Evolutionary conservation across 306 rosid species (phyloP).

Genomic region (Begonia loranthoides): DNA sequence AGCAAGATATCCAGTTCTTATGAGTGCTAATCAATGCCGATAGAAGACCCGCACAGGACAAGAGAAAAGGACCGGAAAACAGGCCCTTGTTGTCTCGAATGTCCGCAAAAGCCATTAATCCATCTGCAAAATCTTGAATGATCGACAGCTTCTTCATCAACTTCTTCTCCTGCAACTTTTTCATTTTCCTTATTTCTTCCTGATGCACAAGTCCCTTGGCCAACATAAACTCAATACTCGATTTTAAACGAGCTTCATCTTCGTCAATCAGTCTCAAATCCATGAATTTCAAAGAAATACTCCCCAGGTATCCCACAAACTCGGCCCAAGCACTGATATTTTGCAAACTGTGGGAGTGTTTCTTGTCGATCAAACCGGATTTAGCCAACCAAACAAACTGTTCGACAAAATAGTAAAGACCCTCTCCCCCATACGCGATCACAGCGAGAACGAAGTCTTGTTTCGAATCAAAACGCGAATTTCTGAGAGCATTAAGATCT

Average conservation of each 20-base stretch:
- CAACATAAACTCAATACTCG: conserved; percentile 31
- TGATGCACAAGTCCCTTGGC: conserved; percentile 15
- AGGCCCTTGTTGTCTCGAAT: conserved; percentile 48
- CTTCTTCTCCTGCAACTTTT: conserved; percentile 44
- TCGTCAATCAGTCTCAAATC: conserved; percentile 32
- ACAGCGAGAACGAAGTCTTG: conserved; percentile 18
- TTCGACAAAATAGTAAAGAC: conserved; percentile 62
- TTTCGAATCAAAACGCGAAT: conserved; percentile 23
- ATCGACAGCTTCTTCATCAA: conserved; percentile 57
- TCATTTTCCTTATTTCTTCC: conserved; percentile 30
- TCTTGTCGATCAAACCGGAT: conserved; percentile 44
- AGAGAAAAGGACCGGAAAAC: conserved; percentile 36
- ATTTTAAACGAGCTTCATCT: conserved; percentile 42
- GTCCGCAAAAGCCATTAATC: conserved; percentile 67
- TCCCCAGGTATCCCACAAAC: conserved; percentile 35
- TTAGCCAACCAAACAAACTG: conserved; percentile 81
- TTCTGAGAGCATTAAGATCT: conserved; percentile 57
- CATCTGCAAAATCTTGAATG: conserved; percentile 83
- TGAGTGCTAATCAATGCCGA: conserved; percentile 80
- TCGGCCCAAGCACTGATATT: conserved; percentile 50
- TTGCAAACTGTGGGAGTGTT: conserved; percentile 22
- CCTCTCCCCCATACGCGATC: conserved; percentile 74
- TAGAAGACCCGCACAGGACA: conserved; percentile 55
- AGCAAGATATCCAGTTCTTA: conserved; percentile 84
- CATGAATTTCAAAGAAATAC: conserved; percentile 41